A percentile compares a stretch with the other conserved stretches of the same genome.
Conservation (phyloP, 768 basidiomycete genomes). For the Leccinum uliginosum region DNA sequence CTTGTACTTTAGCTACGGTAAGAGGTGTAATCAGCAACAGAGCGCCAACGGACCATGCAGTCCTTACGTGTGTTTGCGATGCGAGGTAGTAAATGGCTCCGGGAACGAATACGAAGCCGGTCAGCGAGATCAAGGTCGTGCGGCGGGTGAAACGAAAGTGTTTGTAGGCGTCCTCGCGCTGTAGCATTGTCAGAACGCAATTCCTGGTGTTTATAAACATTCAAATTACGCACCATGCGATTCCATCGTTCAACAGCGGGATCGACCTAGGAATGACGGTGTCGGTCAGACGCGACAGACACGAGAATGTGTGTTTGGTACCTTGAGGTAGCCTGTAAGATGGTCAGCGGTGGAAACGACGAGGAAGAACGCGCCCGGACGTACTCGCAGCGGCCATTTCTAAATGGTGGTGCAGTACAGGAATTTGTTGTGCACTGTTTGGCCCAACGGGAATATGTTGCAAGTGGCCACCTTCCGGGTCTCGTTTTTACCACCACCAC, state of each 20-base stretch:
- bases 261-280: slow-evolving; percentile 32
- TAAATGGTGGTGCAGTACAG: slow-evolving; percentile 25
- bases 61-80: slow-evolving; percentile 32
- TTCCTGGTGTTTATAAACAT: background rate
- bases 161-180: slow-evolving; percentile 85
- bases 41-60: slow-evolving; percentile 26
- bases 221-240: slow-evolving; percentile 43
- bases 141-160: slow-evolving; percentile 76
- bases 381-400: slow-evolving; percentile 68
- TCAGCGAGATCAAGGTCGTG: slow-evolving; percentile 55
- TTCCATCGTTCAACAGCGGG: slow-evolving; percentile 64
- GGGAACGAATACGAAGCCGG: slow-evolving; percentile 66
- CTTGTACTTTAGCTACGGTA: slow-evolving; percentile 45
- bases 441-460: slow-evolving; percentile 10
- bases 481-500: slow-evolving; percentile 22
- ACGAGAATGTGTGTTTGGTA: slow-evolving; percentile 16
- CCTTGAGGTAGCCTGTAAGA: slow-evolving; percentile 54
- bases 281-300: background rate
- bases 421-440: slow-evolving; percentile 30
- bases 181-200: background rate
- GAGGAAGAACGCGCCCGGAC: slow-evolving; percentile 13
- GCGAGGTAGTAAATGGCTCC: slow-evolving; percentile 46
- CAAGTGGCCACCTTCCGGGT: slow-evolving; percentile 1
- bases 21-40: slow-evolving; percentile 4
- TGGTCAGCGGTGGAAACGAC: slow-evolving; percentile 10